A percentile compares a stretch with the other conserved stretches of the same genome.
phyloP scores from a whole-genome alignment of 257 asterid genomes.

The Jacaranda mimosifolia region DNA sequence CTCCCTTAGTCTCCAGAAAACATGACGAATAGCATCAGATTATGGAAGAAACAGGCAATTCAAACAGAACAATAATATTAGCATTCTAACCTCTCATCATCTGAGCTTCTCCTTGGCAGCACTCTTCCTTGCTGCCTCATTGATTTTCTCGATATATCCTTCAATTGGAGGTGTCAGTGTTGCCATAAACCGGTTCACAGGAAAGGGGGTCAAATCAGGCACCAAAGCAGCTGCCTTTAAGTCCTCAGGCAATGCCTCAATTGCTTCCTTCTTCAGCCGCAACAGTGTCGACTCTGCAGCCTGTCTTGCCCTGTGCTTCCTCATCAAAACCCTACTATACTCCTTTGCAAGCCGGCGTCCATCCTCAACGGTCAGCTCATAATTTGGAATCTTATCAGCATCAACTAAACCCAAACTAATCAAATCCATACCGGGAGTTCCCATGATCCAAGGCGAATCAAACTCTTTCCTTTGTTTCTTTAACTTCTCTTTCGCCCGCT shows the following conservation, averaged over 20 bases:
- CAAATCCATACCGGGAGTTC: slow-evolving; percentile 85
- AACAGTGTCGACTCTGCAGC: slow-evolving; percentile 75
- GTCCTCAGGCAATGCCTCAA: slow-evolving; percentile 83
- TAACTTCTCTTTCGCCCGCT: slow-evolving; percentile 66
- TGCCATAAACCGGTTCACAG: slow-evolving; percentile 79
- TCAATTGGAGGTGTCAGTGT: slow-evolving; percentile 94
- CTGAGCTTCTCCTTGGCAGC: slow-evolving; percentile 75
- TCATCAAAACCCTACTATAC: slow-evolving; percentile 85
- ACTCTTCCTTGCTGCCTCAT: slow-evolving; percentile 83
- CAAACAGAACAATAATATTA: background rate
- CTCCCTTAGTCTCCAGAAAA: background rate
- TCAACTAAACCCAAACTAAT: slow-evolving; percentile 81
- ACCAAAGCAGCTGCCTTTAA: slow-evolving; percentile 81
- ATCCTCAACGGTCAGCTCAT: slow-evolving; percentile 82
- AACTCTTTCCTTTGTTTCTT: slow-evolving; percentile 62
- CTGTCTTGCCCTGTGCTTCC: slow-evolving; percentile 86
- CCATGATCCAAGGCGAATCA: slow-evolving; percentile 61
- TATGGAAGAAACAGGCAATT: background rate
- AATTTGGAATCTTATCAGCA: slow-evolving; percentile 77
- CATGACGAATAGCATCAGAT: background rate
- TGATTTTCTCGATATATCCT: slow-evolving; percentile 84
- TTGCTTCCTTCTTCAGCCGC: slow-evolving; percentile 80
- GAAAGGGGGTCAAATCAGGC: slow-evolving; percentile 79
- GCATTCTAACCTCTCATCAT: slow-evolving; percentile 48
- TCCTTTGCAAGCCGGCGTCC: slow-evolving; percentile 86